These are phyloP conservation scores for Pogostemon cablin DNA, from an alignment of 257 asterid genomes.

Conservation along the genomic window DNA sequence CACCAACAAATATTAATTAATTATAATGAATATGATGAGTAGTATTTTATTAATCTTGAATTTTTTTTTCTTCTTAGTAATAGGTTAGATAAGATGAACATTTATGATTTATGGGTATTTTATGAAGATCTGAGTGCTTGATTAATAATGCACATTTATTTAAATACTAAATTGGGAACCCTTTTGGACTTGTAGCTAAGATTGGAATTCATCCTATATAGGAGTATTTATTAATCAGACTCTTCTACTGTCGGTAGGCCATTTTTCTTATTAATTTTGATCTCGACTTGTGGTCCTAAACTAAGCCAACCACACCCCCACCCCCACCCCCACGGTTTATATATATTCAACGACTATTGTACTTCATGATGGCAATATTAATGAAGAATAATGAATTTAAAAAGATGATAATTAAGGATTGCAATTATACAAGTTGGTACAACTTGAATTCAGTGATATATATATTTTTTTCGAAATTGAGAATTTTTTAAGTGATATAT, in stretches of 20 bases:
- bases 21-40: slow-evolving; percentile 4
- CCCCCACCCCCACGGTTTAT: too few species aligned
- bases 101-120: slow-evolving; percentile 26
- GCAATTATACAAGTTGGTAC: too few species aligned
- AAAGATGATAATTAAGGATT: too few species aligned
- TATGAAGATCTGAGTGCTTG: slow-evolving; percentile 24
- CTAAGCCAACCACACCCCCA: background rate
- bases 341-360: too few species aligned
- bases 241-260: slow-evolving; percentile 37
- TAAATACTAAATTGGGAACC: slow-evolving; percentile 6
- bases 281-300: slow-evolving; percentile 18
- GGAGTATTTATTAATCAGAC: background rate
- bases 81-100: slow-evolving; percentile 24
- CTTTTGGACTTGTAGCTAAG: slow-evolving; percentile 16
- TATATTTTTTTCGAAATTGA: too few species aligned
- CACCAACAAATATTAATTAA: background rate
- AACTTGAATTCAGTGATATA: too few species aligned
- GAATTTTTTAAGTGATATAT: too few species aligned
- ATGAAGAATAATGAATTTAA: too few species aligned
- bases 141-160: slow-evolving; percentile 1
- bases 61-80: background rate
- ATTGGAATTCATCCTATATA: slow-evolving; percentile 26
- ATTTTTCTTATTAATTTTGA: slow-evolving; percentile 10
- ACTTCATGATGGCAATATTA: too few species aligned
- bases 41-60: background rate